A percentile compares a stretch with the other conserved stretches of the same genome.
Conservation (phyloP, 257 asterid species). For the Agastache rugosa region DNA sequence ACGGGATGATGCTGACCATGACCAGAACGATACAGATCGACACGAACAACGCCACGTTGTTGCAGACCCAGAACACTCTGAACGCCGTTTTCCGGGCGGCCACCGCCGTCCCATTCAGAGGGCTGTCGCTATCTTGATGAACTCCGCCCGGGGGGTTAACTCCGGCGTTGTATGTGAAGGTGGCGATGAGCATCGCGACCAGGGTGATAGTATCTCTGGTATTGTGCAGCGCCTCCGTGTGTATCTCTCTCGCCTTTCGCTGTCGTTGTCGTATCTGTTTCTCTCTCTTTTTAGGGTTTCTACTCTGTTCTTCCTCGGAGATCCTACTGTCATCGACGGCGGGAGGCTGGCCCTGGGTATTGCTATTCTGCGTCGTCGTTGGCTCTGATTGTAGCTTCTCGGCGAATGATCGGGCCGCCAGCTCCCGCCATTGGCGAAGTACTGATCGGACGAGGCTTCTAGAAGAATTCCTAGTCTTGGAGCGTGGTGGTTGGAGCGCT, state of each 20-base stretch:
- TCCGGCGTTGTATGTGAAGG: conserved; percentile 3
- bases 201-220: conserved; percentile 16
- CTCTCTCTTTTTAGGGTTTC: too few species aligned
- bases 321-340: too few species aligned
- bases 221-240: conserved; percentile 10
- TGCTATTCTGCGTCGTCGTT: too few species aligned
- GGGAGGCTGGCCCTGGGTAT: too few species aligned
- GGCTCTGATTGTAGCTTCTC: too few species aligned
- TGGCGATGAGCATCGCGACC: conserved; percentile 18
- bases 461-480: too few species aligned
- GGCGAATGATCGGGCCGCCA: too few species aligned
- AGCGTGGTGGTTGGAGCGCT: neutral
- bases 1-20: conserved; percentile 6
- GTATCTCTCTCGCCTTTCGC: neutral
- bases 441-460: too few species aligned
- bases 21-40: neutral
- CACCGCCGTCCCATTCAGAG: conserved; percentile 18
- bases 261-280: too few species aligned
- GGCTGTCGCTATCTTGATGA: neutral
- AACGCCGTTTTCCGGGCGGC: neutral
- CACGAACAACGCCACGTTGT: conserved; percentile 10
- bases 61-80: conserved; percentile 12
- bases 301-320: too few species aligned
- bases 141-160: conserved; percentile 25
- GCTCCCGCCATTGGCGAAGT: too few species aligned